These are phyloP conservation scores for Saposhnikovia divaricata DNA, from an alignment of 129 eudicot species.

Conservation along the genomic window DNA sequence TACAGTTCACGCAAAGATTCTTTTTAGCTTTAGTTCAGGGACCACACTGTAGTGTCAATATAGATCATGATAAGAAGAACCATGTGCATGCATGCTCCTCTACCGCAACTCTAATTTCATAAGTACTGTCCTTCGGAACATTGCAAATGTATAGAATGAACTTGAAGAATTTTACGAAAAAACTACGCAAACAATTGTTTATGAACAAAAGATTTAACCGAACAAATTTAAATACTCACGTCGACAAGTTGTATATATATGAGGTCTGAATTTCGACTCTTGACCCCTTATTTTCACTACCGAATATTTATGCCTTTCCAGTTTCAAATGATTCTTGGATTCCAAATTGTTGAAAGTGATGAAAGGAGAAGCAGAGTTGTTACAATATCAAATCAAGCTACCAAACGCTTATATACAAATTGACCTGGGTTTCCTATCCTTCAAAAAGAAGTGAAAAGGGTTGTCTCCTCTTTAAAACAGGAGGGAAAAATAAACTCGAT, in stretches of 20 bases:
- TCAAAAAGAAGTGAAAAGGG: background rate
- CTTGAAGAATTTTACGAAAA: background rate
- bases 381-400: background rate
- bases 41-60: background rate
- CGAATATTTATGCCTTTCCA: background rate
- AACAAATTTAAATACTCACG: background rate
- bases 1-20: background rate
- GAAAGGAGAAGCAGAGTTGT: background rate
- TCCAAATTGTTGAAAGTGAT: background rate
- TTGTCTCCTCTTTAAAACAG: background rate
- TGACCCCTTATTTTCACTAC: background rate
- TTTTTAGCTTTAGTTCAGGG: background rate
- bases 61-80: background rate
- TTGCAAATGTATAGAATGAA: background rate
- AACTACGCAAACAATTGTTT: background rate
- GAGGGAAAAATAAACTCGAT: background rate
- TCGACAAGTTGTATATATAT: background rate
- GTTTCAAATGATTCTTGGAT: background rate
- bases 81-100: slow-evolving; percentile 2
- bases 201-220: no score
- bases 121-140: background rate
- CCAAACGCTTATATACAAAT: slow-evolving; percentile 1
- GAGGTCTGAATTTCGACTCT: background rate
- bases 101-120: background rate
- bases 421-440: background rate